These are phyloP conservation scores for Xylariaceae sp. DNA, from an alignment of 2,329 filamentous ascomycete genomes.

Conservation along the genomic window DNA sequence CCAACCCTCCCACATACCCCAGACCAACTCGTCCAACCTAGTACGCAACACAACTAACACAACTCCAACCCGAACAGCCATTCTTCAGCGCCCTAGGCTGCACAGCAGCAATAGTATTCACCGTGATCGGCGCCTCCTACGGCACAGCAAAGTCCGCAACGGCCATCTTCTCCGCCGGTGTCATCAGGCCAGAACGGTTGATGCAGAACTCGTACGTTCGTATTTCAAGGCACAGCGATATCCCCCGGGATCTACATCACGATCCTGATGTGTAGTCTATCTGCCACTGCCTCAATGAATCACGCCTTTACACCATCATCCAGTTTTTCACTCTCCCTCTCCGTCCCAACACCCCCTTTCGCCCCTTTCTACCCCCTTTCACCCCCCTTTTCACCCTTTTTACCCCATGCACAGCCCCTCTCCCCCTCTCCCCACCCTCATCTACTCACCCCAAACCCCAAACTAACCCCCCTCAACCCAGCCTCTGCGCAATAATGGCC, in stretches of 20 bases:
- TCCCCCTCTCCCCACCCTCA: background rate
- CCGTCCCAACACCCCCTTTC: background rate
- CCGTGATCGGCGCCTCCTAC: slow-evolving; percentile 92
- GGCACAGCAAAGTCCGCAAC: slow-evolving; percentile 89
- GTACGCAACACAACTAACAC: background rate
- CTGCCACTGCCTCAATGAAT: too few relatives aligned
- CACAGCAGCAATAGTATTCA: slow-evolving; percentile 88
- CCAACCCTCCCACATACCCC: too few relatives aligned
- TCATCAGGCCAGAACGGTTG: slow-evolving; percentile 42
- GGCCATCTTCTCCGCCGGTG: slow-evolving; percentile 41
- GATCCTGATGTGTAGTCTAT: too few relatives aligned
- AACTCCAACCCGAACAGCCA: slow-evolving; percentile 36
- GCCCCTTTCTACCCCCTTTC: background rate
- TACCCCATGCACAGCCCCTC: background rate
- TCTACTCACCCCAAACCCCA: background rate
- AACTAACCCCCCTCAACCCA: slow-evolving; percentile 5
- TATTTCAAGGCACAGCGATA: too few relatives aligned
- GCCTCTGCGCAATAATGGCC: slow-evolving; percentile 43
- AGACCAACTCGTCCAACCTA: too few relatives aligned
- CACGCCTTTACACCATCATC: too few relatives aligned
- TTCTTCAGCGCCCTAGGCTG: slow-evolving; percentile 84
- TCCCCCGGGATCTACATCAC: too few relatives aligned
- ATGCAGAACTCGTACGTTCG: slow-evolving; percentile 38
- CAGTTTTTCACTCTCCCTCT: background rate
- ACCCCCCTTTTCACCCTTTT: background rate